Base-by-base conservation (phyloP, 306 rosid species). In the Casuarina glauca region DNA sequence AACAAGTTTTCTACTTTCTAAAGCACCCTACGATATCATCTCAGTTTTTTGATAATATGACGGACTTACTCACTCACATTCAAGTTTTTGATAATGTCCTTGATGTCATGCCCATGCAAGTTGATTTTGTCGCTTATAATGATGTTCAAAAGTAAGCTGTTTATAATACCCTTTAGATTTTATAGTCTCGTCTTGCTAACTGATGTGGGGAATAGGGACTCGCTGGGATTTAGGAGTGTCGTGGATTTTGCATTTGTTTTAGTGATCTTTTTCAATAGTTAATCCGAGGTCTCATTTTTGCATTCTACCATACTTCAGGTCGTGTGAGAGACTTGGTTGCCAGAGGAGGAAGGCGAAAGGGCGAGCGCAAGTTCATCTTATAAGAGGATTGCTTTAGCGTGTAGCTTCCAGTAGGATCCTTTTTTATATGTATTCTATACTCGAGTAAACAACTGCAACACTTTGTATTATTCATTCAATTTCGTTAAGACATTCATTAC, bases 361-460 rank as follows among this genome's bases (percentile, higher is more conserved):
- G 74, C 10, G 42, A 0, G 43, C 11, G 11, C 42, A 60, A 45
- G n/a, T 46, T 72, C 35, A 57, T 43, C 50, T 64, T 76, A 64
- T 35, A 48, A 63, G 81, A 63, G 75, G 48, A 81, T 39, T 35
- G 32, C 51, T 46, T 26, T 69, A 69, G 68, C 19, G 50, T 45
- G 43, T 54, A 58, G 69, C 42, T 63, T 67, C 71, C 46, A 26
- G 26, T 42, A 63, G 35, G 71, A 35, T 75, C 10, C 10, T 62
- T 72, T 70, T 66, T 42, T 8, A 17, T 67, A 17, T 67, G 71
- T 67, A 8, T 67, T 49, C 8, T 17, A 36, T 42, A 16, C 48
- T 41, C 5, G 5, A 17, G 32, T 39, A 39, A 2, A 42, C 50
- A 42, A 7, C 42, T 67, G 41, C 13, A 2, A 41, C 35, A 17